Percentiles rank a stretch among this genome's conserved stretches.
Evolutionary conservation across 2,329 filamentous ascomycete genomes (phyloP).

Genomic region (Cladophialophora carrionii): DNA sequence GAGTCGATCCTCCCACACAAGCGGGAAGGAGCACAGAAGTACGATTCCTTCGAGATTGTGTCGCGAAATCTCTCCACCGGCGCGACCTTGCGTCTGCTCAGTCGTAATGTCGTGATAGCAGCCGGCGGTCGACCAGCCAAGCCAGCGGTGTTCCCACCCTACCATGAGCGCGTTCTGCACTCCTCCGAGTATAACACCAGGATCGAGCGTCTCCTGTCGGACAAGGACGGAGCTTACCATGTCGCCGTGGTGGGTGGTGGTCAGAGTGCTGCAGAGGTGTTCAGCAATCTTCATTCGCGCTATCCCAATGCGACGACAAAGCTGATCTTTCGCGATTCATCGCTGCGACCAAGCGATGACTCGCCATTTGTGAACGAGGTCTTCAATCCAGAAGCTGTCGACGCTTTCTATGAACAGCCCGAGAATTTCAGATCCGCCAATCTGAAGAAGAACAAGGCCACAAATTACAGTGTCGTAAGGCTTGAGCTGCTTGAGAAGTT

Average conservation of each 20-base stretch:
- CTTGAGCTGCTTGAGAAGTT: slow-evolving; percentile 87
- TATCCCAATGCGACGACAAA: slow-evolving; percentile 81
- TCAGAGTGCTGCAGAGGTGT: slow-evolving; percentile 94
- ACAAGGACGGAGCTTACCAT: slow-evolving; percentile 58
- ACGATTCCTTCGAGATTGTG: slow-evolving; percentile 69
- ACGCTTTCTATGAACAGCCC: slow-evolving; percentile 72
- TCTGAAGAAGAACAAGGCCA: slow-evolving; percentile 73
- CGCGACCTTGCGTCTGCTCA: slow-evolving; percentile 45
- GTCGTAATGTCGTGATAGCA: slow-evolving; percentile 64
- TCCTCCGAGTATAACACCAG: slow-evolving; percentile 72
- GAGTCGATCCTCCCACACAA: slow-evolving; percentile 66
- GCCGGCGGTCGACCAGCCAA: slow-evolving; percentile 71
- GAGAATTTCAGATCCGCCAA: slow-evolving; percentile 63
- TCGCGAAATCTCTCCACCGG: slow-evolving; percentile 63
- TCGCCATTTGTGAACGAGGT: slow-evolving; percentile 97
- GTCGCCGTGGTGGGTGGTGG: slow-evolving; percentile 87
- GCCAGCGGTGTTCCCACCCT: slow-evolving; percentile 68
- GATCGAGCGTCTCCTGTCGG: slow-evolving; percentile 37
- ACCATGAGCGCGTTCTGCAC: slow-evolving; percentile 77
- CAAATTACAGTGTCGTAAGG: slow-evolving; percentile 93
- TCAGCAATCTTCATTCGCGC: slow-evolving; percentile 78
- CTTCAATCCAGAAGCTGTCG: slow-evolving; percentile 86
- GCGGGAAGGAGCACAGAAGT: slow-evolving; percentile 36
- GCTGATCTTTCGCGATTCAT: slow-evolving; percentile 79
- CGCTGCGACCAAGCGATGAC: slow-evolving; percentile 88